Evolutionary conservation across 2,329 filamentous ascomycete genomes (phyloP).

Genomic region (Didymella keratinophila): DNA sequence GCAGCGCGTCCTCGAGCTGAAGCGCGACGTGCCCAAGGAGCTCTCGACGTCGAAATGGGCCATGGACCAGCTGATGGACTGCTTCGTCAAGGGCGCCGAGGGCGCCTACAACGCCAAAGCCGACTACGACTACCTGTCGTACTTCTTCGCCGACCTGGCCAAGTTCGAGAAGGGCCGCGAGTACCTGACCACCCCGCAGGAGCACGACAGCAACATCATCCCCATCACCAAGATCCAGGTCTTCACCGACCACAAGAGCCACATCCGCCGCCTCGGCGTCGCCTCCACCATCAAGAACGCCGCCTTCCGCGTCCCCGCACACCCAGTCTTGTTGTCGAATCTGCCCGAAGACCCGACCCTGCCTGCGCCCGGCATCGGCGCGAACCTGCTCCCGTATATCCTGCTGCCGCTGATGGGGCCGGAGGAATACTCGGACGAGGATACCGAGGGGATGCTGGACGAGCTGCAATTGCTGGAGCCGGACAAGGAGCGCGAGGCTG

Average conservation of each 20-base stretch:
- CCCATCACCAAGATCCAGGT: slow-evolving; percentile 91
- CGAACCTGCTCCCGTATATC: slow-evolving; percentile 87
- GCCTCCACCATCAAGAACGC: slow-evolving; percentile 95
- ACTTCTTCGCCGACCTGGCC: slow-evolving; percentile 91
- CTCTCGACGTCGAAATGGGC: slow-evolving; percentile 76
- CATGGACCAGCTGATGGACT: slow-evolving; percentile 91
- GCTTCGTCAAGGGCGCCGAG: slow-evolving; percentile 91
- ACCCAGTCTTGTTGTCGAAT: slow-evolving; percentile 70
- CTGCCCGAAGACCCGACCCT: slow-evolving; percentile 42
- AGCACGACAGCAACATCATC: slow-evolving; percentile 79
- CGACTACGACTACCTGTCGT: slow-evolving; percentile 91
- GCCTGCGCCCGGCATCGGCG: slow-evolving; percentile 65
- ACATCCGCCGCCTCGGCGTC: slow-evolving; percentile 89
- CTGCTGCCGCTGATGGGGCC: slow-evolving; percentile 85
- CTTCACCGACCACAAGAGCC: slow-evolving; percentile 88
- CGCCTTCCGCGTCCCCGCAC: slow-evolving; percentile 79
- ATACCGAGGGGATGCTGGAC: slow-evolving; percentile 83
- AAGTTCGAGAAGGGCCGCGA: slow-evolving; percentile 76
- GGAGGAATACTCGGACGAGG: slow-evolving; percentile 88
- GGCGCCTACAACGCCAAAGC: slow-evolving; percentile 84
- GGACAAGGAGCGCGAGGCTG: slow-evolving; percentile 84
- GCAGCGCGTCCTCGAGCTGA: slow-evolving; percentile 71
- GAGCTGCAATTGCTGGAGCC: slow-evolving; percentile 89
- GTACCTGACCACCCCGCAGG: slow-evolving; percentile 76
- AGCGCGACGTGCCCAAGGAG: slow-evolving; percentile 72